Evolutionary conservation across 805 yeast species (phyloP), one percentile per base, ranked within the genome.

Genomic region (Komagataella mondaviorum): DNA sequence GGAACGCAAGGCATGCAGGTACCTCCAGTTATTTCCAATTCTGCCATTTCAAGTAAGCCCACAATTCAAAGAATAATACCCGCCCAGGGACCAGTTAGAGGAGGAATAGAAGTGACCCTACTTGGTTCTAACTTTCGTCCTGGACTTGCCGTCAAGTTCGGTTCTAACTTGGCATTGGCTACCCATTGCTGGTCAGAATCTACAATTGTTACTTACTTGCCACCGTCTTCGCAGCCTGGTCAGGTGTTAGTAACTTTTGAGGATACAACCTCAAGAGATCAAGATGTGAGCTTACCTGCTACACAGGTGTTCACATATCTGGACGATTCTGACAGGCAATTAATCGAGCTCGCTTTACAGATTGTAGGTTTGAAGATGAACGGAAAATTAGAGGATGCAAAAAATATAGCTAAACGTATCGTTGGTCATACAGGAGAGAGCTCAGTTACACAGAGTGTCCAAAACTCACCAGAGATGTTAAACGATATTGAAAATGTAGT

Each of bases 321-420:
- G 47, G 97, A 93, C 68, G 99, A 93, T 63, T 86, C 96, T 7
- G 99, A 93, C 66, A 77, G 93, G 57, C 96, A 91, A 66, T 75
- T 93, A 63, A 87, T 91, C 62, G 99, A 93, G 68, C 72, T 93
- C 55, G 99, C 99, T 1, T 73, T 93, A 59, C 98, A 93, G 63
- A 93, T 93, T 59, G 96, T 93, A 45, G 99, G 99, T 1, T 72
- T 90, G 66, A 91, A 91, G 68, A 89, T 91, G 96, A 90, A 88
- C 62, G 99, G 98, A 53, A 83, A 84, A 60, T 71, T 93, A 53
- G 98, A 93, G 62, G 97, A 91, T 66, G 97, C 98, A 1, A 80
- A 87, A 57, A 89, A 88, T 61, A 87, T 93, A 59, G 98, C 98
- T 1, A 84, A 85, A 64, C 74, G 96, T 56, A 88, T 93, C 57